Base-by-base conservation (phyloP, 2,329 filamentous ascomycete species). In the Cercospora brassicicola region DNA sequence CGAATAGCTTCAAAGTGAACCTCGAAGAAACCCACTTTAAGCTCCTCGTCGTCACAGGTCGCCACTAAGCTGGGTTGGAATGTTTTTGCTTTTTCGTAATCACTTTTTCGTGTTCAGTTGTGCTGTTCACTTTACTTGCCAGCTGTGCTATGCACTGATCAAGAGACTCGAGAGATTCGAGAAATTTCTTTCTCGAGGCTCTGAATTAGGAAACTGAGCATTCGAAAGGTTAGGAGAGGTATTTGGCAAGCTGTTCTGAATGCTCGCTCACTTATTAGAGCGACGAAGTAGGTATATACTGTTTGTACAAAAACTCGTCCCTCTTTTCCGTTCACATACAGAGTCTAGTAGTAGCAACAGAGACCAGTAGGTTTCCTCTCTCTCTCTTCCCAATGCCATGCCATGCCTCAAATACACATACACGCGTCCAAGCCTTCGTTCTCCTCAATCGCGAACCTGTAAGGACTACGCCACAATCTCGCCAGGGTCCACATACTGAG, bases 401-500 rank as follows among this genome's bases (percentile, higher is more conserved):
- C 55, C 55, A 36, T 59, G 55, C 55, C 55, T 18, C 18, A 33
- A 18, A 59, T 59, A 31, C 55, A 36, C 55, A 36, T 36, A 59
- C 18, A 59, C 30, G 4, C 55, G 18, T 20, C 18, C 18, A 20
- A 20, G 18, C 18, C 18, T 20, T 20, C 18, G 18, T 20, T 20
- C 48, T 53, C 36, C 13, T 39, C 36, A 5, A 20, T 20, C 18
- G 18, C 18, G 18, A 39, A 2, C 2, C 13, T n/a, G 36, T 13
- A 3, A 2, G 13, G 1, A 28, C 39, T 64, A 64, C 23, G 62
- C 62, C 65, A 88, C 79, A 65, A 88, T 82, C 77, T 88, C 86
- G 13, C 86, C 86, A 60, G 82, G 79, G 77, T 88, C 86, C 64
- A 88, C 79, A 77, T 86, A 81, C 67, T 85, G 83, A n/a, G 85